These are phyloP conservation scores for Psilocybe cubensis DNA, from an alignment of 768 basidiomycete species.

Conservation along the genomic window DNA sequence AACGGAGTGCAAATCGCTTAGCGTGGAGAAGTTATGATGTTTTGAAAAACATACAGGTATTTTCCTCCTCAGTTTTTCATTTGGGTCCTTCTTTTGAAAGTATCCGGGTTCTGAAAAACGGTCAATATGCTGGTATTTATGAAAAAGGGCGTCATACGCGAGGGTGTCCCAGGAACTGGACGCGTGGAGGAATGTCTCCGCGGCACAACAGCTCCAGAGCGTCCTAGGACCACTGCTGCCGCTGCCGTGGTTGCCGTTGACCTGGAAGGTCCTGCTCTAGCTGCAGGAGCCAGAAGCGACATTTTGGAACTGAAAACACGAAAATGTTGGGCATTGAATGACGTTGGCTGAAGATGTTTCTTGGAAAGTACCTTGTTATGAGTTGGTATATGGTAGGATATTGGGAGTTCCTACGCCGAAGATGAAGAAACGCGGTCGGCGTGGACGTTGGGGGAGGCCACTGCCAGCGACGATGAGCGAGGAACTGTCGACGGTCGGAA, in stretches of 20 bases:
- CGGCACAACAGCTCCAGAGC: slow-evolving; percentile 12
- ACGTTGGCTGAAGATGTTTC: background rate
- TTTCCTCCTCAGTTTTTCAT: slow-evolving; percentile 10
- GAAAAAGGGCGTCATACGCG: background rate
- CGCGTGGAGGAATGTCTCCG: background rate
- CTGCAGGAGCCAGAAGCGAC: slow-evolving; percentile 21
- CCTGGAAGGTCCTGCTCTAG: slow-evolving; percentile 22
- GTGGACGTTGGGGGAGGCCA: too few species aligned
- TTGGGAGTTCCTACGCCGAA: too few species aligned
- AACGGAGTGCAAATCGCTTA: background rate
- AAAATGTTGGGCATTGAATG: background rate
- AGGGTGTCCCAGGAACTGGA: slow-evolving; percentile 5
- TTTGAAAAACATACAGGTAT: slow-evolving; percentile 10
- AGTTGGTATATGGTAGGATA: too few species aligned
- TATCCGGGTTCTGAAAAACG: slow-evolving; percentile 17
- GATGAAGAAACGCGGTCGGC: too few species aligned
- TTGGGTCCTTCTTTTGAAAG: slow-evolving; percentile 8
- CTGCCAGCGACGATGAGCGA: background rate
- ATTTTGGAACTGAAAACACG: slow-evolving; percentile 10
- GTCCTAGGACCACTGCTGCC: slow-evolving; percentile 3
- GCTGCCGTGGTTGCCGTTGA: slow-evolving; percentile 6
- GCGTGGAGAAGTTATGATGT: background rate
- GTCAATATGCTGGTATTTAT: background rate
- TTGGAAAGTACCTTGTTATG: too few species aligned
- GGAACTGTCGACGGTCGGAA: background rate